These are phyloP conservation scores for Blastobotrys raffinosifermentans DNA, from an alignment of 1,139 yeast genomes.

Conservation along the genomic window DNA sequence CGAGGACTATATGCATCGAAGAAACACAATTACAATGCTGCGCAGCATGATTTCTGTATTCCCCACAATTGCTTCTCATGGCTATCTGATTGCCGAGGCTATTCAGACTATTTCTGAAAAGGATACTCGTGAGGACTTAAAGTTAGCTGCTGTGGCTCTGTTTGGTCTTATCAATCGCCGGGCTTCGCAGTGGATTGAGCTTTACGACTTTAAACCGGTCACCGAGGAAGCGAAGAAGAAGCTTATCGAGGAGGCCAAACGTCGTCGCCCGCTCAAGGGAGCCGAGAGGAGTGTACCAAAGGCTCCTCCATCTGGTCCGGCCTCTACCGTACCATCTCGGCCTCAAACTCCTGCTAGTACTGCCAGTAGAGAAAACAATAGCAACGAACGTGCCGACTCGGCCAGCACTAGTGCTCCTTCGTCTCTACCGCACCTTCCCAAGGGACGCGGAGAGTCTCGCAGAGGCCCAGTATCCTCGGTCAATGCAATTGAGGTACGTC, in stretches of 20 bases:
- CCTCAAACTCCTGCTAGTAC: background rate
- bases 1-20: conserved; percentile 69
- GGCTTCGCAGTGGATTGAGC: conserved; percentile 49
- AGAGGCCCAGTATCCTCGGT: background rate
- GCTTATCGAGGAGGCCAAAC: conserved; percentile 19
- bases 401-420: background rate
- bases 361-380: background rate
- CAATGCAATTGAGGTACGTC: background rate
- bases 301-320: background rate
- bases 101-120: conserved; percentile 44
- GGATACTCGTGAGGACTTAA: conserved; percentile 76
- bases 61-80: conserved; percentile 67
- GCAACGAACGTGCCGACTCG: conserved; percentile 3
- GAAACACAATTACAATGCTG: conserved; percentile 74
- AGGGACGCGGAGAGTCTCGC: conserved; percentile 7
- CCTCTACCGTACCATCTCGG: background rate
- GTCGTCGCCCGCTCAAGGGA: conserved; percentile 8
- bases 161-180: conserved; percentile 64
- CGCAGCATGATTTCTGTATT: conserved; percentile 60
- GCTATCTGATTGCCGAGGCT: conserved; percentile 46
- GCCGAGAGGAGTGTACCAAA: background rate
- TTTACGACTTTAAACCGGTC: conserved; percentile 26
- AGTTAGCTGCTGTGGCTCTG: conserved; percentile 71
- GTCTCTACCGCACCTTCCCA: conserved; percentile 2
- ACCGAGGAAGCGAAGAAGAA: conserved; percentile 19